phyloP scores from a whole-genome alignment of 2,329 filamentous ascomycete species.

The Calonectria pteridis region DNA sequence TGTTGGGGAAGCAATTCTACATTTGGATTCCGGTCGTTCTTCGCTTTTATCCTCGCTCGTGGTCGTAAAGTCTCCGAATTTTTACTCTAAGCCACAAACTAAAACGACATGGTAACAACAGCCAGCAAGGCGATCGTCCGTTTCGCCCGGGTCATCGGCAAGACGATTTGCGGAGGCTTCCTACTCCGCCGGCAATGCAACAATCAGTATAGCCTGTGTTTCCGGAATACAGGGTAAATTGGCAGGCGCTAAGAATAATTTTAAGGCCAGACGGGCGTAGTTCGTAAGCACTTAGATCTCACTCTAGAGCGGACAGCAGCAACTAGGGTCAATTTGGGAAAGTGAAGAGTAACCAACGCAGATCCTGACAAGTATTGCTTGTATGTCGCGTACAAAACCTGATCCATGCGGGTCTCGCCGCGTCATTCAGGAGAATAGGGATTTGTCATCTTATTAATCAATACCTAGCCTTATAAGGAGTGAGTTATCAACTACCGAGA shows the following conservation, averaged over 20 bases:
- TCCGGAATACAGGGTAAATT: neutral
- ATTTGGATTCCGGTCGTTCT: neutral
- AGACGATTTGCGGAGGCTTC: neutral
- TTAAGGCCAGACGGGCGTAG: neutral
- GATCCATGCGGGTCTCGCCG: neutral
- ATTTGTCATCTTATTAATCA: neutral
- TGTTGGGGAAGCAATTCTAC: neutral
- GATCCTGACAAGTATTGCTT: neutral
- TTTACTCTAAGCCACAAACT: neutral
- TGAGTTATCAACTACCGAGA: neutral
- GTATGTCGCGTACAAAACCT: neutral
- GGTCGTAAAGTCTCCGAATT: neutral
- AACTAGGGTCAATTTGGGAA: neutral
- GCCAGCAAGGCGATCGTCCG: neutral
- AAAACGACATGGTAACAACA: neutral
- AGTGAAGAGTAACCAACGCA: too few relatives aligned
- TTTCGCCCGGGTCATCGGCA: neutral
- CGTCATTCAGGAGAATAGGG: neutral
- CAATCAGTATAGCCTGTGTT: neutral
- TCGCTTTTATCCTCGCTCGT: neutral
- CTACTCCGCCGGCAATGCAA: neutral
- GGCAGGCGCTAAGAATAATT: neutral
- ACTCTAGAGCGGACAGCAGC: neutral
- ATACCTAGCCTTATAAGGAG: neutral
- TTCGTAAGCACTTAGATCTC: slow-evolving; percentile 26